phyloP scores from a whole-genome alignment of 331 rosid species.

The Acacia pycnantha region DNA sequence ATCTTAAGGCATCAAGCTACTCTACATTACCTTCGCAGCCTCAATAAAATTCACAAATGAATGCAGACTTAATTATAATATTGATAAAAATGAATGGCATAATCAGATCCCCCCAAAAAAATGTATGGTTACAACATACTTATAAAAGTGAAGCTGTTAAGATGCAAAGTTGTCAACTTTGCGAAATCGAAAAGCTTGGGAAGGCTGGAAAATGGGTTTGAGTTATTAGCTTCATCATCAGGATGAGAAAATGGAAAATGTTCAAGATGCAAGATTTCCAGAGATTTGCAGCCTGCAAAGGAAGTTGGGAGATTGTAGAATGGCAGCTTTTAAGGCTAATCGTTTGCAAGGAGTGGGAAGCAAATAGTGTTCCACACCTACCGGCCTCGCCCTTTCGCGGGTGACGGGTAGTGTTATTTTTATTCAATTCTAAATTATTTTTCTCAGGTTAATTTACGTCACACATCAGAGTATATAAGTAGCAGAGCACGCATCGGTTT shows the following conservation, averaged over 20 bases:
- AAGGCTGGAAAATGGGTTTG: conserved; percentile 35
- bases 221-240: conserved; percentile 14
- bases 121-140: not conserved
- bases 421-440: too few relatives aligned
- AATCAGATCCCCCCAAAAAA: not conserved
- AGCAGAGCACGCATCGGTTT: too few relatives aligned
- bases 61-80: not conserved
- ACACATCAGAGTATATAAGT: too few relatives aligned
- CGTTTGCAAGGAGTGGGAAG: conserved; percentile 37
- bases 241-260: conserved; percentile 28
- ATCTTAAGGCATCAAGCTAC: not conserved
- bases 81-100: not conserved
- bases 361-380: too few relatives aligned
- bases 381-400: too few relatives aligned
- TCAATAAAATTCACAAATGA: not conserved
- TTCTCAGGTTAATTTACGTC: too few relatives aligned
- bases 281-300: conserved; percentile 20
- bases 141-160: conserved; percentile 40
- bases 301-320: conserved; percentile 26
- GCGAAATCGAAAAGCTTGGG: conserved; percentile 36
- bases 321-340: conserved; percentile 40
- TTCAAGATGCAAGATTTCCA: conserved; percentile 34
- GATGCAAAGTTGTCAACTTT: conserved; percentile 43
- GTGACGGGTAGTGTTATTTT: too few relatives aligned
- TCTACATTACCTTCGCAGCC: not conserved